Evolutionary conservation across 495 filamentous ascomycete species (phyloP), one percentile per base, ranked within the genome.

Genomic region (Hypomontagnella submonticulosa): DNA sequence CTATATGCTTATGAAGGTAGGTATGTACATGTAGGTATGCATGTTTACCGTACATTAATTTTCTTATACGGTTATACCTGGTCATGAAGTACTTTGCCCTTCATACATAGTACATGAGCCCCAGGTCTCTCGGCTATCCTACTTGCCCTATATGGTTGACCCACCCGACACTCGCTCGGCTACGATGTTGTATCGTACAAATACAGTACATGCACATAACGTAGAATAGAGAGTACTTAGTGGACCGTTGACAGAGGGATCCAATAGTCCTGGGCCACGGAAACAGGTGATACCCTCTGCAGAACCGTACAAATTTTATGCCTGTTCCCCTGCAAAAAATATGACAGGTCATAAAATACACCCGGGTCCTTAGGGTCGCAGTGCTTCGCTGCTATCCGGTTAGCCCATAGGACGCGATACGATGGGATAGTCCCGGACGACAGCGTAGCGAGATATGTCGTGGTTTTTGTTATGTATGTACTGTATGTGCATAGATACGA

Each of bases 211-310:
- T 56, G 15, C 38, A 53, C 57, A 44, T 55, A 40, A 23, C 23
- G 33, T 23, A 27, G 3, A 27, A 6, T 6, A 27, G 23, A 27
- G 23, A 27, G 3, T 18, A 43, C 41, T 38, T 16, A 18, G 48
- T 50, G 62, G 55, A 40, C 55, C 63, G 56, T 34, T 49, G 48
- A 56, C 52, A 64, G 68, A 67, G 30, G 53, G 70, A 67, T 51
- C 71, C 71, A 73, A 73, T 71, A 57, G 61, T 62, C 44, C 65
- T 63, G 63, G 66, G 69, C 71, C 71, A 70, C 71, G 71, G 71
- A 70, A 67, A 67, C 66, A 64, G 50, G 52, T 69, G 57, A 44
- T 61, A 57, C 56, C 64, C 56, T 61, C 67, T 51, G 63, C 67
- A 70, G 70, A 72, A 70, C 64, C 60, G 40, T 51, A 62, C 57